These are phyloP conservation scores for Solanum corneliomulleri DNA, from an alignment of 257 asterid genomes.

Conservation along the genomic window DNA sequence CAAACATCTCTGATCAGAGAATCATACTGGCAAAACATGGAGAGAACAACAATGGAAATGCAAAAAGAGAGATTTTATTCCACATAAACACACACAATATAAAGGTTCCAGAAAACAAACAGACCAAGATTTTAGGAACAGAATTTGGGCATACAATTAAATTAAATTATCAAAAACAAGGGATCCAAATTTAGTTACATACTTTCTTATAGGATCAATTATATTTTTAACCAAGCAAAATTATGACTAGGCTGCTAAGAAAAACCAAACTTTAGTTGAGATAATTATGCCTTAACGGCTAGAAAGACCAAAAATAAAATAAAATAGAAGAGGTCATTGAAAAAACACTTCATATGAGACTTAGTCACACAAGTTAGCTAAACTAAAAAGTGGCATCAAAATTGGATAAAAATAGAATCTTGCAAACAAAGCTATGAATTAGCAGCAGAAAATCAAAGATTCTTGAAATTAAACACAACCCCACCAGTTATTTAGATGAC, in stretches of 20 bases:
- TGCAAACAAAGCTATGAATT: background rate
- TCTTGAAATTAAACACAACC: background rate
- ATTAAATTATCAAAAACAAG: background rate
- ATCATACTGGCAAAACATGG: background rate
- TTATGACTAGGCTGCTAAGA: background rate
- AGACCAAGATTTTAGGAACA: slow-evolving; percentile 12
- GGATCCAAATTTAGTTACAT: background rate
- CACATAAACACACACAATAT: background rate
- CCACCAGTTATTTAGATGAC: background rate
- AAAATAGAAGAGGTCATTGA: background rate
- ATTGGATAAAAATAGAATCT: background rate
- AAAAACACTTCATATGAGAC: background rate
- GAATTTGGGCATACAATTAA: slow-evolving; percentile 1
- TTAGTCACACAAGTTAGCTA: background rate
- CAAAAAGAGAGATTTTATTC: background rate
- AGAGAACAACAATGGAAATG: background rate
- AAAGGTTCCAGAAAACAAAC: slow-evolving; percentile 9
- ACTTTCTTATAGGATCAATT: background rate
- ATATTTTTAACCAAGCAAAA: background rate
- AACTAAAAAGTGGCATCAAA: background rate
- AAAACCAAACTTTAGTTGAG: background rate
- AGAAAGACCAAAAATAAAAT: background rate
- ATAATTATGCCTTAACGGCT: background rate
- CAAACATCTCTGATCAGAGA: background rate
- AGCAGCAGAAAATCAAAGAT: background rate